Evolutionary conservation across 192 early-diverging fungal species (phyloP), one percentile per base, ranked within the genome.

Genomic region (Coemansia javaensis): DNA sequence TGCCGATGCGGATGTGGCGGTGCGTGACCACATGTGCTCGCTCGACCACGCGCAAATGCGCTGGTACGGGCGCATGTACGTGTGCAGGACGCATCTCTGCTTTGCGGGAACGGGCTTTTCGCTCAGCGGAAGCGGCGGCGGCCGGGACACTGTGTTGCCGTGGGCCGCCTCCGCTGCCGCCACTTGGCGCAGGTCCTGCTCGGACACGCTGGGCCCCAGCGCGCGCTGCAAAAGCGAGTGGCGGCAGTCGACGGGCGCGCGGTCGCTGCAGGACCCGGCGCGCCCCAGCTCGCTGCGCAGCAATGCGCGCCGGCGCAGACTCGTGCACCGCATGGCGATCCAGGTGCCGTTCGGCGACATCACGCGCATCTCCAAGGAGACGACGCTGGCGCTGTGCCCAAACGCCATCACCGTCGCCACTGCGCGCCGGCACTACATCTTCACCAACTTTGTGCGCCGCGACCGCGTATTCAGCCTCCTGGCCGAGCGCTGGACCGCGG

Each of bases 41-140:
- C 40, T 72, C 28, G 68, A 72, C 36, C 68, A 72, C 35, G 68
- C 68, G 5, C 56, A 57, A 5, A 38, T 64, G 10, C 48, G 68
- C 12, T 72, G 68, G 68, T 72, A 72, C 23, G 68, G 68, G 12
- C 61, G 68, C 17, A 52, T 72, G 12, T 72, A 64, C 20, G 20
- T 72, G 4, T 40, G 52, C 47, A 7, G 27, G 28, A 23, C 44
- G 7, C 46, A 36, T 5, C 14, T 72, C 21, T 72, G 50, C 40
- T 72, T 72, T 51, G 41, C 46, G 2, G 68, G 68, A 4, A 51
- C 45, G 4, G 68, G 68, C 1, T 45, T 72, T 5, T 52, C 40
- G 38, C 49, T 68, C 4, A 34, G 35, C 23, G 20, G 40, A 25
- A 11, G 32, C 4, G 35, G 33, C 21, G 10, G 17, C 20, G 8